Base-by-base conservation (phyloP, 768 basidiomycete genomes). In the Cystofilobasidium ferigula region DNA sequence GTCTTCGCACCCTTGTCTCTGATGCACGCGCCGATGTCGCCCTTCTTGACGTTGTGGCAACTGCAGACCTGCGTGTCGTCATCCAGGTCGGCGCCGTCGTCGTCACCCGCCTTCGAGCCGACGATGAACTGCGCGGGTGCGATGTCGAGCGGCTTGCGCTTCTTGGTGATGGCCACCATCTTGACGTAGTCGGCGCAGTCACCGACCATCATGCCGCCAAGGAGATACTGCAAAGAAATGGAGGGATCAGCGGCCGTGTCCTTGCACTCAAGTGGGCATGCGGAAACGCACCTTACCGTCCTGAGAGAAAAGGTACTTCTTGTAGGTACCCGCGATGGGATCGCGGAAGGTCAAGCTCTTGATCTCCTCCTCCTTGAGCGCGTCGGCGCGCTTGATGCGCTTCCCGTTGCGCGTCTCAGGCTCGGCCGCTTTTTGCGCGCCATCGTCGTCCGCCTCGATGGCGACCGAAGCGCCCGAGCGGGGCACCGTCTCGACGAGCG, bases 201-300 rank as follows among this genome's bases (percentile, higher is more conserved):
- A 14, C 86, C 86, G n/a, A 88, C 81, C 85, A 87, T 85, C 81
- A 86, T 86, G 4, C 86, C 86, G 16, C 86, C 86, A 4, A 88
- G 75, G 16, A 88, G 77, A 69, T 85, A 80, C 74, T 84, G n/a
- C n/a, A n/a, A n/a, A n/a, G n/a, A n/a, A n/a, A n/a, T n/a, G n/a
- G n/a, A n/a, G n/a, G n/a, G n/a, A n/a, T n/a, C n/a, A n/a, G n/a
- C n/a, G n/a, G n/a, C n/a, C n/a, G n/a, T n/a, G n/a, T n/a, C 9
- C 45, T n/a, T 47, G 14, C 22, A n/a, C 22, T n/a, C 6, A 13
- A n/a, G 9, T n/a, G 24, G 45, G 24, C 9, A n/a, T 18, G 24
- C 22, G 24, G 22, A 13, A 3, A 42, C 40, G 40, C 40, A 42
- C 40, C n/a, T n/a, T 83, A 14, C 86, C 86, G 71, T 87, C 85